Evolutionary conservation across 2,329 filamentous ascomycete species (phyloP).

Genomic region (Penicillium hesseltinei): DNA sequence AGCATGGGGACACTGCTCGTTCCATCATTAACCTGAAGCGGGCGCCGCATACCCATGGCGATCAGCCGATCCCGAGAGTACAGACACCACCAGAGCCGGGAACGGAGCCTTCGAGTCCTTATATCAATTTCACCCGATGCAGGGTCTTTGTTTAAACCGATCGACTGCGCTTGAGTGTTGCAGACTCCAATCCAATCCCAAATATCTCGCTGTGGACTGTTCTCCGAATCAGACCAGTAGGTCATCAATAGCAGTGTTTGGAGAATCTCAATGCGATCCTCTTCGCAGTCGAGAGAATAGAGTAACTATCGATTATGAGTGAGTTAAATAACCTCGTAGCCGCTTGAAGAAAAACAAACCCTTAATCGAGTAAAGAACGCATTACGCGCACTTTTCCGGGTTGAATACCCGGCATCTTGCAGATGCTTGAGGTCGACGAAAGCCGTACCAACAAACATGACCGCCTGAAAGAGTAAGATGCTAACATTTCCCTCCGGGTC

Average conservation of each 20-base stretch:
- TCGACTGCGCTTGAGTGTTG: constrained; percentile 81
- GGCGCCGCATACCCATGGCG: constrained; percentile 82
- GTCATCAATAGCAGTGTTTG: constrained; percentile 85
- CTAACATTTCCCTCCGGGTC: constrained; percentile 71
- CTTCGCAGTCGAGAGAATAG: constrained; percentile 89
- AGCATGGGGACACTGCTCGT: constrained; percentile 92
- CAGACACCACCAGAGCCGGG: constrained; percentile 90
- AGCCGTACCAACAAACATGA: constrained; percentile 85
- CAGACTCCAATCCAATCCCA: constrained; percentile 95
- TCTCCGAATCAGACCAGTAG: constrained; percentile 90
- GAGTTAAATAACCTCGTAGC: not conserved
- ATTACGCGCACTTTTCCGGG: constrained; percentile 74
- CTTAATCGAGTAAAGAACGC: constrained; percentile 81
- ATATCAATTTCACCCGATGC: constrained; percentile 61
- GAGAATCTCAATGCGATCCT: constrained; percentile 77
- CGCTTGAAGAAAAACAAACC: constrained; percentile 46
- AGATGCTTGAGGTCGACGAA: constrained; percentile 76
- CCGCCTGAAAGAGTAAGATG: constrained; percentile 82
- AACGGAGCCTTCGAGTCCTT: constrained; percentile 71
- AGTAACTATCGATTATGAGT: constrained; percentile 57
- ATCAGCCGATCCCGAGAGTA: constrained; percentile 89
- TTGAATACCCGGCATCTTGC: constrained; percentile 69
- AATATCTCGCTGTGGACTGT: constrained; percentile 81
- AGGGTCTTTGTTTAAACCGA: constrained; percentile 76
- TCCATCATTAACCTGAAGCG: constrained; percentile 83